Base-by-base conservation (phyloP, 768 basidiomycete genomes). In the Hygrophorus pudorinus region DNA sequence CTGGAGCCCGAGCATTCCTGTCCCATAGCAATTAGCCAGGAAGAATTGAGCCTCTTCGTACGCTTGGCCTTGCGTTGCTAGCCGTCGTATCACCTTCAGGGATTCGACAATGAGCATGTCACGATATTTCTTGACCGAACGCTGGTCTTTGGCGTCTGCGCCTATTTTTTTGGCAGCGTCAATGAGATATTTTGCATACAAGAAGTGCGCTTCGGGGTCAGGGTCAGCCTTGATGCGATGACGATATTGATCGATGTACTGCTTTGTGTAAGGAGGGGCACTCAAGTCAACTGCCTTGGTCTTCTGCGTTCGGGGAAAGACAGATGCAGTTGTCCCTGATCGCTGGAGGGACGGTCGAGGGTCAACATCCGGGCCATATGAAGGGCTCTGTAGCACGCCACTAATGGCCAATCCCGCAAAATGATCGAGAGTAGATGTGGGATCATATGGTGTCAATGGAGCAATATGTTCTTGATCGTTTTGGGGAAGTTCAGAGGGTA, bases 41-140 rank as follows among this genome's bases (percentile, higher is more conserved):
- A 96, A 98, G 67, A 98, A 99, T 60, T 98, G 94, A 10, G 96
- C 94, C 56, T 99, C 96, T 47, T 91, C 80, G 61, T 89, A 93
- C 1, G 91, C 81, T 45, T 91, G 81, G 16, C 84, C 87, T 60
- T 91, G 87, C 5, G 91, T 93, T 3, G 94, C 96, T 40, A 98
- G 70, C 41, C 90, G 79, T 51, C 94, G 85, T 49, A 98, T 76
- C 41, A 91, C 85, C 64, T 97, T 94, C 55, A 99, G 68, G 8
- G 88, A 81, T 65, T 99, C 96, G 42, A 71, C 72, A 40, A 99
- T 74, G 31, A 99, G 76, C 13, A 79, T 56, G 59, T 98, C 94
- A 44, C 87, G 79, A 59, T 93, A 98, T 62, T 87, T 93, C 61
- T 88, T 82, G 3, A 89, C 89, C 13, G 80, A 72, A 20, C 88